These are phyloP conservation scores for Vicia faba DNA, from an alignment of 306 rosid species.

Conservation along the genomic window DNA sequence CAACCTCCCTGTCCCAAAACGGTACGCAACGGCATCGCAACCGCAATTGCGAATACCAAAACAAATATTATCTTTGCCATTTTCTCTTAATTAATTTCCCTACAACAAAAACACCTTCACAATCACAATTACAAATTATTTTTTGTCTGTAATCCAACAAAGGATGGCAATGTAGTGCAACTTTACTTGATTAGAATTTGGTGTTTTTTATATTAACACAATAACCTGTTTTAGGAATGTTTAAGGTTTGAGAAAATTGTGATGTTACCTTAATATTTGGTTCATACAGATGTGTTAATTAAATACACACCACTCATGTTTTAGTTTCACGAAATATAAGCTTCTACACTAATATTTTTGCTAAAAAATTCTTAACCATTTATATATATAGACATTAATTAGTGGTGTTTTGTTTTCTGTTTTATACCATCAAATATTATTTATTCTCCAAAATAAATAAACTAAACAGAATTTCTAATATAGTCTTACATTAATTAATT, in stretches of 20 bases:
- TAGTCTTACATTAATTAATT: neutral
- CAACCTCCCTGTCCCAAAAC: constrained; percentile 29
- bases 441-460: constrained; percentile 3
- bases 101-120: constrained; percentile 5
- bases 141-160: constrained; percentile 14
- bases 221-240: constrained; percentile 1
- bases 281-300: constrained; percentile 7
- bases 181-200: neutral
- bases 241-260: neutral
- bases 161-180: constrained; percentile 36
- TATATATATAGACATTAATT: constrained; percentile 13
- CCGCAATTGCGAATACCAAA: constrained; percentile 32
- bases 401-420: neutral
- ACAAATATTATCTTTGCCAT: constrained; percentile 40
- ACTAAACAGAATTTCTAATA: neutral
- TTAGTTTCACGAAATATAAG: neutral
- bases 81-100: constrained; percentile 2
- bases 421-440: constrained; percentile 12
- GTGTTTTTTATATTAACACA: constrained; percentile 21
- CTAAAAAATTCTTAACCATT: neutral
- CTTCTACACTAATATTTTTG: neutral
- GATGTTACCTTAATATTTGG: neutral
- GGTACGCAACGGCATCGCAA: constrained; percentile 27
- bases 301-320: constrained; percentile 19
- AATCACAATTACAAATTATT: neutral